Conservation (phyloP, 2,329 filamentous ascomycete species). For the Cladophialophora psammophila region DNA sequence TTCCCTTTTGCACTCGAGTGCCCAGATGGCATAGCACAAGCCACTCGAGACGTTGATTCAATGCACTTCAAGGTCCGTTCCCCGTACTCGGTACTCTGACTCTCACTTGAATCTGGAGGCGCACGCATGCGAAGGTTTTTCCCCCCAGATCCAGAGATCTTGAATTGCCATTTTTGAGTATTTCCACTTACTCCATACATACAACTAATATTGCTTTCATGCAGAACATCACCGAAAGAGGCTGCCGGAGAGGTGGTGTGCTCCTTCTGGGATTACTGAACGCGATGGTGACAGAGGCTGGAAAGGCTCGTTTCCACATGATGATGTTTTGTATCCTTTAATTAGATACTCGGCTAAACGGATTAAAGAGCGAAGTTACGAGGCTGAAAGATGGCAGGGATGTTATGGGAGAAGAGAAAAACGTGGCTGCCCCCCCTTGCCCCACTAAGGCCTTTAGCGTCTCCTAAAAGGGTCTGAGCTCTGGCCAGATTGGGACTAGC, state of each 20-base stretch:
- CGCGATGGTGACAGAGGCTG: background rate
- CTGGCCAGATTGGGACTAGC: background rate
- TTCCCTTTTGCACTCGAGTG: background rate
- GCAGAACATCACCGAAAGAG: background rate
- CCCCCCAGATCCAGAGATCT: background rate
- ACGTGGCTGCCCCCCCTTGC: background rate
- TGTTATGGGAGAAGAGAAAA: background rate
- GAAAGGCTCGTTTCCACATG: background rate
- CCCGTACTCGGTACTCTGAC: background rate
- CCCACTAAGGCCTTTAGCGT: background rate
- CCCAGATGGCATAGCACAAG: background rate
- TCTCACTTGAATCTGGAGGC: background rate
- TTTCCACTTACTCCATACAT: background rate
- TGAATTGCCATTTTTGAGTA: background rate
- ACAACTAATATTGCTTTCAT: background rate
- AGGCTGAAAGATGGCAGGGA: constrained; percentile 7
- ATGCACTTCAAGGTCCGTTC: background rate
- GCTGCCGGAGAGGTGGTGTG: background rate
- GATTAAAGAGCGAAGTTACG: background rate
- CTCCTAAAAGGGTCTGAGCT: background rate
- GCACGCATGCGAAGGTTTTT: background rate
- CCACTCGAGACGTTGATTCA: background rate
- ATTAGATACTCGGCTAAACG: background rate
- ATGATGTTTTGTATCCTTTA: background rate
- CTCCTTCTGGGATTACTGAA: background rate